phyloP scores from a whole-genome alignment of 2,329 filamentous ascomycete genomes.

The Cladosporium sp. region DNA sequence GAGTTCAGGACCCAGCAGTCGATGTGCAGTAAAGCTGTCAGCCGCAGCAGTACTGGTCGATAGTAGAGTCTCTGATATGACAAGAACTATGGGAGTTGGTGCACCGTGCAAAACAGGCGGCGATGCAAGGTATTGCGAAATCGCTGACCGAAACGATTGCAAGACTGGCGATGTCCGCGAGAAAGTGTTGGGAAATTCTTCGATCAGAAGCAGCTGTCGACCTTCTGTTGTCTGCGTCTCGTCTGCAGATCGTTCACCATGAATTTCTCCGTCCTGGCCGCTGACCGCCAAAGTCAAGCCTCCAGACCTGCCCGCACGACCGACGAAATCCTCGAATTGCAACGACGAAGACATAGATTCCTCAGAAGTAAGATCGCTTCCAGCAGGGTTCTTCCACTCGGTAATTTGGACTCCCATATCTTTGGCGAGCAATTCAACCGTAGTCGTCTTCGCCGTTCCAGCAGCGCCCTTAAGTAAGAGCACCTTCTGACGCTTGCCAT shows the following conservation, averaged over 20 bases:
- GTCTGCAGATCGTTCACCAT: background rate
- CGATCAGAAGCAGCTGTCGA: slow-evolving; percentile 48
- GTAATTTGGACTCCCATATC: slow-evolving; percentile 76
- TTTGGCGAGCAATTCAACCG: slow-evolving; percentile 73
- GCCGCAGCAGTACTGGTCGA: slow-evolving; percentile 81
- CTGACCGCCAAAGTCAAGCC: slow-evolving; percentile 58
- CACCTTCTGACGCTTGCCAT: slow-evolving; percentile 48
- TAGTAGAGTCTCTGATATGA: slow-evolving; percentile 87
- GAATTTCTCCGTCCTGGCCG: background rate
- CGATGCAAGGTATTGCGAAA: slow-evolving; percentile 73
- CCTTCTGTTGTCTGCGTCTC: background rate
- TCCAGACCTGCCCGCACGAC: slow-evolving; percentile 76
- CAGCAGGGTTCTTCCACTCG: slow-evolving; percentile 87
- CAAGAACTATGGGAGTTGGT: slow-evolving; percentile 71
- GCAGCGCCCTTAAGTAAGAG: slow-evolving; percentile 82
- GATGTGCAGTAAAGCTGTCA: slow-evolving; percentile 91
- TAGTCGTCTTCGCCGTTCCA: slow-evolving; percentile 91
- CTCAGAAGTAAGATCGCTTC: slow-evolving; percentile 59
- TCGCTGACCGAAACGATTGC: slow-evolving; percentile 65
- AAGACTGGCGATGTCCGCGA: slow-evolving; percentile 47
- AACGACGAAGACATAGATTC: slow-evolving; percentile 70
- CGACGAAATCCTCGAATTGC: slow-evolving; percentile 91
- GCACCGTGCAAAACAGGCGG: slow-evolving; percentile 21
- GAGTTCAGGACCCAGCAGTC: slow-evolving; percentile 83
- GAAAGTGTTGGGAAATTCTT: slow-evolving; percentile 55